phyloP scores from a whole-genome alignment of 2,329 filamentous ascomycete genomes.

The Teratosphaeria nubilosa region DNA sequence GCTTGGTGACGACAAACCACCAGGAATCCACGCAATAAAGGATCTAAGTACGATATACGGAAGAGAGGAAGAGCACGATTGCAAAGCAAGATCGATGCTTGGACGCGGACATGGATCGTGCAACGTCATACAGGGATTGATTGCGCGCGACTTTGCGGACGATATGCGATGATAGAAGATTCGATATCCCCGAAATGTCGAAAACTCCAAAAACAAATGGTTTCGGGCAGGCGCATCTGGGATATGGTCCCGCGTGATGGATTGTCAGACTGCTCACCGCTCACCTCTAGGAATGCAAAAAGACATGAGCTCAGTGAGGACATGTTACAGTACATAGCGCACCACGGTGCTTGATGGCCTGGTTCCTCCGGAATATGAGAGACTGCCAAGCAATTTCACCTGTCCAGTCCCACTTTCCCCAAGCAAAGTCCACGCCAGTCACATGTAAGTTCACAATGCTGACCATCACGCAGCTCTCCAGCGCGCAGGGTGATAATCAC shows the following conservation, averaged over 20 bases:
- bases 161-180: background rate
- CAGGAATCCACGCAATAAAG: background rate
- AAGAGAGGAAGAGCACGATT: background rate
- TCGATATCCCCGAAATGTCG: slow-evolving; percentile 2
- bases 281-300: background rate
- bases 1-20: slow-evolving; percentile 6
- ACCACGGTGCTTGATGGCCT: background rate
- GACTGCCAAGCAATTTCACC: background rate
- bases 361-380: background rate
- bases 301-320: background rate
- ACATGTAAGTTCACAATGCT: background rate
- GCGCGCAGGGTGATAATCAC: background rate
- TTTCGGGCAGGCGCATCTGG: background rate
- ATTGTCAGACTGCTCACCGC: background rate
- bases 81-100: background rate
- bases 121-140: background rate
- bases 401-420: background rate
- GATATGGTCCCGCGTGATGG: background rate
- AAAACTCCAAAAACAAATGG: background rate
- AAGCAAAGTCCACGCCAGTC: background rate
- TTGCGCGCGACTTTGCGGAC: background rate
- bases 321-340: background rate
- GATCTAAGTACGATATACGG: background rate
- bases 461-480: background rate
- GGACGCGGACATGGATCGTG: background rate